These are phyloP conservation scores for Salisapilia sapeloensis DNA, from an alignment of 352 stramenopile species.

Conservation along the genomic window DNA sequence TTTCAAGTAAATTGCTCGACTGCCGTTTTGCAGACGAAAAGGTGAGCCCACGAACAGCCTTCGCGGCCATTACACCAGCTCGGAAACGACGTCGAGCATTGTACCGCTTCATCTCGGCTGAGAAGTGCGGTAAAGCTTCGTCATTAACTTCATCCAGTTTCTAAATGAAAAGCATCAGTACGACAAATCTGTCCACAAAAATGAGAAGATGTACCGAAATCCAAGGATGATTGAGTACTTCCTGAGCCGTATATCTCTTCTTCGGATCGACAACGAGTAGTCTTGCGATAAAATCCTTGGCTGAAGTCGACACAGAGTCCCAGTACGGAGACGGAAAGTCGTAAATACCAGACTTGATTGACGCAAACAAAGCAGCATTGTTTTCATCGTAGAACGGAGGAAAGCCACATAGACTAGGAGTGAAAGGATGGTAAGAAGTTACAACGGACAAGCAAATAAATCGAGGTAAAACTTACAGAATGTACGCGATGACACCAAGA, in stretches of 20 bases:
- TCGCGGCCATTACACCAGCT: constrained; percentile 61
- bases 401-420: constrained; percentile 72
- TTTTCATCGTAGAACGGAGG: constrained; percentile 94
- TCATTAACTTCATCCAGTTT: constrained; percentile 53
- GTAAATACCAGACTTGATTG: constrained; percentile 82
- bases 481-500: constrained; percentile 95
- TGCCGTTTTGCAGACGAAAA: constrained; percentile 30
- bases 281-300: constrained; percentile 86
- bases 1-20: constrained; percentile 12
- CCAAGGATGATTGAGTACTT: constrained; percentile 75
- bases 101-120: constrained; percentile 81
- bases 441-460: background rate
- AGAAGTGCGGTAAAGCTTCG: constrained; percentile 73
- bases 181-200: background rate
- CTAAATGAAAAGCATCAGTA: constrained; percentile 3
- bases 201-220: constrained; percentile 26
- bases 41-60: constrained; percentile 32
- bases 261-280: constrained; percentile 84
- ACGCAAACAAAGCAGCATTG: constrained; percentile 77
- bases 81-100: constrained; percentile 69
- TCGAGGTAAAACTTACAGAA: constrained; percentile 17
- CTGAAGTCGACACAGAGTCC: constrained; percentile 79
- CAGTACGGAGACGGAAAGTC: constrained; percentile 90
- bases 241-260: constrained; percentile 75
- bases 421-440: background rate